Conservation (phyloP, 331 rosid species). For the Rhamnella rubrinervis region DNA sequence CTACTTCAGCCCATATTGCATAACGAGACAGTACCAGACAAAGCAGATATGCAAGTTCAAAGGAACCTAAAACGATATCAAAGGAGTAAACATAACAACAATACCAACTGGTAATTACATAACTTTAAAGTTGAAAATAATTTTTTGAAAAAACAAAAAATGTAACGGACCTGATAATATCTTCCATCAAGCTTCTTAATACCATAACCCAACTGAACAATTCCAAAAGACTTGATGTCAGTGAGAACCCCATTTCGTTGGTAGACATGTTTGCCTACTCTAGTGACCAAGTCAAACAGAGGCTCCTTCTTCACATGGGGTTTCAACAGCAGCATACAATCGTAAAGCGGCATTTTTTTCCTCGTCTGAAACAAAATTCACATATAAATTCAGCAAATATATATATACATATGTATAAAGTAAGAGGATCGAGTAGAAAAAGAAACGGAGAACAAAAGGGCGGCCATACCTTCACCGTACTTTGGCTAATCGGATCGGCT, state of each 20-base stretch:
- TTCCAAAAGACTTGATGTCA: slow-evolving; percentile 54
- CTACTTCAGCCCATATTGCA: too few species aligned
- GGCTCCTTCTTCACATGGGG: slow-evolving; percentile 62
- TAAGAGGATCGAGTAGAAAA: too few species aligned
- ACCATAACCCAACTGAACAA: slow-evolving; percentile 82
- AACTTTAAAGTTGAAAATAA: background rate
- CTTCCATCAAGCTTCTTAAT: slow-evolving; percentile 88
- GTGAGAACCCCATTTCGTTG: slow-evolving; percentile 79
- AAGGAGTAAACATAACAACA: too few species aligned
- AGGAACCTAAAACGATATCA: too few species aligned
- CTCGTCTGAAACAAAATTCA: background rate
- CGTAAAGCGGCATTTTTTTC: slow-evolving; percentile 78
- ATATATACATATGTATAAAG: background rate
- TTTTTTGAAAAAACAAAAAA: too few species aligned
- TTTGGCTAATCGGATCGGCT: too few species aligned
- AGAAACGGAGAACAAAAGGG: too few species aligned
- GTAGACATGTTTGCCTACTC: slow-evolving; percentile 79
- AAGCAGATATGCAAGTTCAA: too few species aligned
- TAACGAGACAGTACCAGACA: too few species aligned
- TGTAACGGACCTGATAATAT: slow-evolving; percentile 58
- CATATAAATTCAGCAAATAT: background rate
- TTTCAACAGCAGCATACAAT: slow-evolving; percentile 84
- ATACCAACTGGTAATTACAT: too few species aligned
- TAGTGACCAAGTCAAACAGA: slow-evolving; percentile 50
- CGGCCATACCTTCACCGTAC: too few species aligned